phyloP scores from a whole-genome alignment of 1,284 basidiomycete genomes.

The Tetrapyrgos nigripes region DNA sequence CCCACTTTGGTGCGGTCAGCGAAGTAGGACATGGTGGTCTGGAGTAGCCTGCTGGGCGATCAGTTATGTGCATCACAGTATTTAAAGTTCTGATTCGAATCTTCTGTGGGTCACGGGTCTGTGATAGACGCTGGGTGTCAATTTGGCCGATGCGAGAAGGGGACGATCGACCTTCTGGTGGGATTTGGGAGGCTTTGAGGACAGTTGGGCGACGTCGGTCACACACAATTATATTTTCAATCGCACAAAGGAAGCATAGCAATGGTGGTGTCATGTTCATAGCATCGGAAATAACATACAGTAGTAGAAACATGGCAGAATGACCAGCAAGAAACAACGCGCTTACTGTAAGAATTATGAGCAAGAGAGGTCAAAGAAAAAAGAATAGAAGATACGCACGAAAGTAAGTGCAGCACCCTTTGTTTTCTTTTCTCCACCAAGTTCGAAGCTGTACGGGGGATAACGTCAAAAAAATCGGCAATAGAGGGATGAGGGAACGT shows the following conservation, averaged over 20 bases:
- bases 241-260: background rate
- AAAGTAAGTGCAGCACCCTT: constrained; percentile 94
- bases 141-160: no score
- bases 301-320: background rate
- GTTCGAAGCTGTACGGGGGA: constrained; percentile 81
- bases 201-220: no score
- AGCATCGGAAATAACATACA: constrained; percentile 6
- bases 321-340: background rate
- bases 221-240: background rate
- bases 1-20: background rate
- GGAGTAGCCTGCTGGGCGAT: no score
- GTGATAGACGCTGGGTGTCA: no score
- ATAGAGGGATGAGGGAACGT: constrained; percentile 39
- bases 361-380: background rate
- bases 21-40: background rate
- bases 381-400: constrained; percentile 57
- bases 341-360: background rate
- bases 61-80: background rate
- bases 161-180: no score
- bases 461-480: constrained; percentile 1
- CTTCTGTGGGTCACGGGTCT: no score
- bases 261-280: background rate
- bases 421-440: constrained; percentile 99
- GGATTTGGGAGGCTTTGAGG: no score
- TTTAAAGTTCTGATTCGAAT: background rate